A percentile compares a stretch with the other conserved stretches of the same genome.
phyloP scores from a whole-genome alignment of 176 grass and related monocot genomes.

The Zea luxurians region DNA sequence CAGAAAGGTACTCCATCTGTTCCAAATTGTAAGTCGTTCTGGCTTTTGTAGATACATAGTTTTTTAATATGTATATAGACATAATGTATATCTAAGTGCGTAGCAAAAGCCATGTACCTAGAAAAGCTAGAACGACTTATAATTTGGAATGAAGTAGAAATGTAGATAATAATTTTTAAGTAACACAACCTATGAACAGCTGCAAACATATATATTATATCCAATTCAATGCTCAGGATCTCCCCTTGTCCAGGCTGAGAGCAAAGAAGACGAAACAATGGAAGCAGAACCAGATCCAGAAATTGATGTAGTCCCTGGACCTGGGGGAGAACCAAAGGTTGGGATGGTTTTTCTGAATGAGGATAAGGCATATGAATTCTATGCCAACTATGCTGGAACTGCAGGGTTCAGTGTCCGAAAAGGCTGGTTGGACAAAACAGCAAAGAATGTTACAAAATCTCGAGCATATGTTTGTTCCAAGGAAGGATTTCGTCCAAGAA shows the following conservation, averaged over 20 bases:
- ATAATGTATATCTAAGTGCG: no score
- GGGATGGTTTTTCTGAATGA: slow-evolving; percentile 82
- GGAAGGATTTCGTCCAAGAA: slow-evolving; percentile 71
- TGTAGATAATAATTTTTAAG: background rate
- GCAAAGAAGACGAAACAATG: slow-evolving; percentile 56
- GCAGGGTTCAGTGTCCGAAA: slow-evolving; percentile 75
- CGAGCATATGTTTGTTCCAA: slow-evolving; percentile 76
- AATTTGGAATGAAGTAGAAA: background rate
- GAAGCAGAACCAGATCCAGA: slow-evolving; percentile 62
- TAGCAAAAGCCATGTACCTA: no score
- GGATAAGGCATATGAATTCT: slow-evolving; percentile 82
- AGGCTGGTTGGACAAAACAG: slow-evolving; percentile 79
- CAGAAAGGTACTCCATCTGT: background rate
- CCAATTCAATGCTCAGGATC: slow-evolving; percentile 7
- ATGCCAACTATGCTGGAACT: slow-evolving; percentile 63
- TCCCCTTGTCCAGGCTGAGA: slow-evolving; percentile 45
- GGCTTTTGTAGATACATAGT: no score
- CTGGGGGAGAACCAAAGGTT: slow-evolving; percentile 65
- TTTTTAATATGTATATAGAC: no score
- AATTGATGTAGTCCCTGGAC: slow-evolving; percentile 47
- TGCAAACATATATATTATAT: slow-evolving; percentile 19
- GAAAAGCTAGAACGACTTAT: no score
- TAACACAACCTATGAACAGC: slow-evolving; percentile 20
- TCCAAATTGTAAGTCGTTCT: no score
- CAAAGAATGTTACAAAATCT: slow-evolving; percentile 58